Evolutionary conservation across 805 yeast species (phyloP).

Genomic region (Priceomyces castillae): DNA sequence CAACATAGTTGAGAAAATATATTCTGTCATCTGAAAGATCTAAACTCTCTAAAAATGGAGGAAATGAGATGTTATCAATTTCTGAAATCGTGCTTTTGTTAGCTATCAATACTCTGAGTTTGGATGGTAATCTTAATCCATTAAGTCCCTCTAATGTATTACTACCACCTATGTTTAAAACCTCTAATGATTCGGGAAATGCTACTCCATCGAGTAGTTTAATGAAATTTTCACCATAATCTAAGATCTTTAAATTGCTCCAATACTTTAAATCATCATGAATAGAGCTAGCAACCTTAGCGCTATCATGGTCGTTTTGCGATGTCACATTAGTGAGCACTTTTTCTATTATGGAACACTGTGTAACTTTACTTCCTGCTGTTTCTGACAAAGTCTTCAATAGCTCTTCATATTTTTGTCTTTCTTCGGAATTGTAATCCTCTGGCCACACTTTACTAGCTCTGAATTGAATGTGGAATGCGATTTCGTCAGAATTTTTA

Average conservation of each 20-base stretch:
- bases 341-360: slow-evolving; percentile 39
- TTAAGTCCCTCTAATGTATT: slow-evolving; percentile 36
- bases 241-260: slow-evolving; percentile 32
- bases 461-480: slow-evolving; percentile 36
- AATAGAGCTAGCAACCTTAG: slow-evolving; percentile 33
- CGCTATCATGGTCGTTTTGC: slow-evolving; percentile 30
- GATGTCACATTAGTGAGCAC: slow-evolving; percentile 32
- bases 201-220: slow-evolving; percentile 38
- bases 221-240: slow-evolving; percentile 37
- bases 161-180: slow-evolving; percentile 40
- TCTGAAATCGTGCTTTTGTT: slow-evolving; percentile 32
- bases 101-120: slow-evolving; percentile 28
- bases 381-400: slow-evolving; percentile 19
- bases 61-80: slow-evolving; percentile 37
- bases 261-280: slow-evolving; percentile 35
- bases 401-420: slow-evolving; percentile 22
- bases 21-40: slow-evolving; percentile 36
- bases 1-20: slow-evolving; percentile 38
- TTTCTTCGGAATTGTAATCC: slow-evolving; percentile 25
- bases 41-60: slow-evolving; percentile 30
- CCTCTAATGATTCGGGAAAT: slow-evolving; percentile 37
- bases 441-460: slow-evolving; percentile 28
- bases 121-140: slow-evolving; percentile 38
- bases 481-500: slow-evolving; percentile 19
- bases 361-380: slow-evolving; percentile 30